phyloP scores from a whole-genome alignment of 106 monocot species.

The Xerophyta viscosa region DNA sequence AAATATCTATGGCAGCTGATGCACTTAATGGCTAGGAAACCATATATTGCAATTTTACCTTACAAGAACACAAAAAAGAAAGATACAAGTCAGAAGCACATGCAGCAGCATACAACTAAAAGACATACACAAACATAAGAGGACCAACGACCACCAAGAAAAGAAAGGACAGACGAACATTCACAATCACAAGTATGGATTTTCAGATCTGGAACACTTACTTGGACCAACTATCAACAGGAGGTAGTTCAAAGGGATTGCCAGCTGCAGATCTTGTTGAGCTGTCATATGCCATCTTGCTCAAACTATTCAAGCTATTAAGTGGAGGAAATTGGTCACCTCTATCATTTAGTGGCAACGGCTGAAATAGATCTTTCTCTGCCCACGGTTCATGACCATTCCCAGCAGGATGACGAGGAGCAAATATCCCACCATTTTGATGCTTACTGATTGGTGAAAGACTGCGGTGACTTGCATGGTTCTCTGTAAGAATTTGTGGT shows the following conservation, averaged over 20 bases:
- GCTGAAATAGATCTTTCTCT: constrained; percentile 27
- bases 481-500: constrained; percentile 21
- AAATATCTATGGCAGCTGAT: no score
- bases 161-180: no score
- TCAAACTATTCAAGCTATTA: constrained; percentile 22
- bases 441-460: constrained; percentile 15
- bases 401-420: constrained; percentile 16
- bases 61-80: no score
- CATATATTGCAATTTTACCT: no score
- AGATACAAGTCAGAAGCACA: no score
- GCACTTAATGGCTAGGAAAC: no score
- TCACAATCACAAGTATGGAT: not conserved
- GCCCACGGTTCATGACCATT: constrained; percentile 27
- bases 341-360: constrained; percentile 27
- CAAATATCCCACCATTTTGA: constrained; percentile 26
- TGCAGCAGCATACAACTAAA: no score
- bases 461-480: constrained; percentile 8
- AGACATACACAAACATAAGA: no score
- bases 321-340: constrained; percentile 36
- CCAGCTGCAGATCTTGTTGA: constrained; percentile 21
- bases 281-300: constrained; percentile 13
- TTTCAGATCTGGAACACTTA: constrained; percentile 24
- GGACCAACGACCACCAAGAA: no score
- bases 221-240: constrained; percentile 61
- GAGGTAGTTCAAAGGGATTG: constrained; percentile 26